Evolutionary conservation across 768 basidiomycete species (phyloP), one percentile per base, ranked within the genome.

Genomic region (Boletus patriciae): DNA sequence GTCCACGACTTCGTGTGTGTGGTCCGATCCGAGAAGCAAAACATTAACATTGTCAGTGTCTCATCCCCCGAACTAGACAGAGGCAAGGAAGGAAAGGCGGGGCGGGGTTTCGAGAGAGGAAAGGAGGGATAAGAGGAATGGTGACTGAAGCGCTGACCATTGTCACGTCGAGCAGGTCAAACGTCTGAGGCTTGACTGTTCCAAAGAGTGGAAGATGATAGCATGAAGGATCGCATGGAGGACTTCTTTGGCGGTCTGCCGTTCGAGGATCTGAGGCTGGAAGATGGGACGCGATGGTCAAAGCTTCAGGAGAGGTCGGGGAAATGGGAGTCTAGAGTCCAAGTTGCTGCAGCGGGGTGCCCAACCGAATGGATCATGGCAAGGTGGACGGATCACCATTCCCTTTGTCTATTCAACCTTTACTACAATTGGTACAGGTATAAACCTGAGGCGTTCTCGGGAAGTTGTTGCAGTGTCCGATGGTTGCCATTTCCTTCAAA

Each of bases 181-280:
- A n/a, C n/a, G 80, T 86, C 62, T 82, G 81, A 0, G 92, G 87
- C 62, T 86, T 90, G 42, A 93, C 80, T 0, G 83, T 85, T 4
- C 91, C 92, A 65, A 93, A 90, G 19, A 92, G 67, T 94, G 91
- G 67, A 94, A 93, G 18, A 93, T 75, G 46, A 93, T 87, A 0
- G 89, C 78, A 63, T 93, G 92, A n/a, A 94, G 78, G 50, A 92
- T 77, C 4, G 84, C 90, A 52, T 80, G 81, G 7, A 93, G 80
- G 42, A 87, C 88, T 61, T 92, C 90, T 70, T 85, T 87, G 38
- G 83, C 80, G 18, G 81, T 85, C 48, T 79, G 80, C 25, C 90
- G 82, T 70, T 92, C 91, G 48, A 92, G 76, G 44, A 84, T 77
- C 90, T 92, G 62, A 10, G 13, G 3, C n/a, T 10, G 19, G 33